Percentiles rank a stretch among this genome's conserved stretches.
These are phyloP conservation scores for Moniliophthora roreri DNA, from an alignment of 1,284 basidiomycete species.

Conservation along the genomic window DNA sequence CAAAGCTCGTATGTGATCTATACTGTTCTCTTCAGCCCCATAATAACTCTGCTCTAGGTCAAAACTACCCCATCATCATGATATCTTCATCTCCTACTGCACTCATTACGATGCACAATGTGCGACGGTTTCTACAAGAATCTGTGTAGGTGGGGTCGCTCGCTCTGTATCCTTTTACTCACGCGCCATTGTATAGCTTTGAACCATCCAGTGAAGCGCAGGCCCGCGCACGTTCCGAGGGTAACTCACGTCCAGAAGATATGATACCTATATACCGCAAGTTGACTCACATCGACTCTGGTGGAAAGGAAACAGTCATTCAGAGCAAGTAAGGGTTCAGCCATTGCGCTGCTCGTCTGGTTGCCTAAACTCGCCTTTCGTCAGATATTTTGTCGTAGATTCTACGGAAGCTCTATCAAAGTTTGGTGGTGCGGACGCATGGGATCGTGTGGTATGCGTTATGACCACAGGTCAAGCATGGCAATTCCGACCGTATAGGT, in stretches of 20 bases:
- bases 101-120: conserved; percentile 97
- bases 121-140: conserved; percentile 91
- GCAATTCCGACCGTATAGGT: conserved; percentile 97
- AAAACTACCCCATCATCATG: conserved; percentile 90
- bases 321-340: conserved; percentile 36
- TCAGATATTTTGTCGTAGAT: conserved; percentile 81
- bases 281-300: conserved; percentile 60
- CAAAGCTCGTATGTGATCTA: conserved; percentile 53
- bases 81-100: conserved; percentile 95
- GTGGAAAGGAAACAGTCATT: conserved; percentile 41
- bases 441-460: conserved; percentile 95
- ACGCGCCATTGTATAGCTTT: conserved; percentile 56
- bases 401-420: conserved; percentile 89
- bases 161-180: not conserved
- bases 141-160: conserved; percentile 56
- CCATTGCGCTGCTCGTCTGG: not conserved
- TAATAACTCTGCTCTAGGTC: conserved; percentile 36
- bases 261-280: conserved; percentile 82
- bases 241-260: conserved; percentile 80
- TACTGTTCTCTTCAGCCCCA: not conserved
- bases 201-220: conserved; percentile 79
- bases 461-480: conserved; percentile 97
- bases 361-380: not conserved
- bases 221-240: conserved; percentile 63
- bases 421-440: conserved; percentile 82